Conservation (phyloP, 371 early-diverging fungal species). For the Actinomortierella wolfii region DNA sequence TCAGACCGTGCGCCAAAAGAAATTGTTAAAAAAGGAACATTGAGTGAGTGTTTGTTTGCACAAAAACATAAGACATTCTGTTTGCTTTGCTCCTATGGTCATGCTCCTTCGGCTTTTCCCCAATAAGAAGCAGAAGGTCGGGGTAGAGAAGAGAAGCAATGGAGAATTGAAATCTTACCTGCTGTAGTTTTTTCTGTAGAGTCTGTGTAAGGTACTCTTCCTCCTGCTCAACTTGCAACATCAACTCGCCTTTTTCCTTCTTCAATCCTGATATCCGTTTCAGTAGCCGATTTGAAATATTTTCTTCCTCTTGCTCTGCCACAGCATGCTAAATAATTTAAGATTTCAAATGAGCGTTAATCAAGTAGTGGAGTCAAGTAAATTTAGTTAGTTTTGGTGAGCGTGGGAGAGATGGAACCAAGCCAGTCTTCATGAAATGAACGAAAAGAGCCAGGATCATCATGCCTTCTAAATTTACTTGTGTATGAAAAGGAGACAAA, state of each 20-base stretch:
- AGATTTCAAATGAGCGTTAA: neutral
- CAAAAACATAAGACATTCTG: too few species aligned
- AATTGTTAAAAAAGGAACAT: too few species aligned
- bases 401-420: too few species aligned
- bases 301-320: slow-evolving; percentile 76
- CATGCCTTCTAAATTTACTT: too few species aligned
- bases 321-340: slow-evolving; percentile 53
- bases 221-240: slow-evolving; percentile 74
- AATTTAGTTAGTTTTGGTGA: neutral
- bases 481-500: too few species aligned
- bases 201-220: slow-evolving; percentile 78
- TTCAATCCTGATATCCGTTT: slow-evolving; percentile 71
- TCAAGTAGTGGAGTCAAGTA: neutral
- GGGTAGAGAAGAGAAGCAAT: neutral
- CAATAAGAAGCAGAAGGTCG: too few species aligned
- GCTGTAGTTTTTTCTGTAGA: slow-evolving; percentile 73
- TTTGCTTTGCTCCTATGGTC: too few species aligned
- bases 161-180: slow-evolving; percentile 37
- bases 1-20: too few species aligned
- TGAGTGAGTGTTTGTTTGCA: too few species aligned
- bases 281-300: slow-evolving; percentile 67
- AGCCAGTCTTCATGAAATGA: too few species aligned
- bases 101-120: too few species aligned
- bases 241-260: slow-evolving; percentile 71
- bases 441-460: too few species aligned